Base-by-base conservation (phyloP, 1,284 basidiomycete genomes). In the Coriolopsis trogii region DNA sequence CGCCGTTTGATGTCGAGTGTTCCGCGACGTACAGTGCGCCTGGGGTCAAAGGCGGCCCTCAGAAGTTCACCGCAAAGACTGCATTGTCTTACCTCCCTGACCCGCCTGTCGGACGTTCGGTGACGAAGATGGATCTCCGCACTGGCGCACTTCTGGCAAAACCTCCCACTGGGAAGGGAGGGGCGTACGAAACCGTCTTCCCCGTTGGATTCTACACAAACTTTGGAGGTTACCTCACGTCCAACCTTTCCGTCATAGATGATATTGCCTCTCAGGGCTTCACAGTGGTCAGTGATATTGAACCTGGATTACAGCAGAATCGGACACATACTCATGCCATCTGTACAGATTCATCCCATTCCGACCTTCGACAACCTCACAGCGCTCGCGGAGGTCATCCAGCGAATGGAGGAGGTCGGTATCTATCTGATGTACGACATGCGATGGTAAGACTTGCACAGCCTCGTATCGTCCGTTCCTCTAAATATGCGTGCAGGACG, bases 391-490 rank as follows among this genome's bases (percentile, higher is more conserved):
- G 57, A 75, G 38, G 80, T 89, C 20, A 62, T 89, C 7, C 82
- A 89, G 61, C 73, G 77, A 38, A 89, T 91, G 84, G 80, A 89
- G 64, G 75, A 84, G 57, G 77, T 82, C 1, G 87, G 86, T 0
- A 62, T 91, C 9, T 90, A 85, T 62, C 73, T 88, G 41, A 87
- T 90, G 80, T 90, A 90, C 54, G 86, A 89, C 63, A 89, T 90
- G 86, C 76, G 86, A 54, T 72, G 58, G 87, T 87, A 56, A 48
- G 82, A 75, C 12, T 29, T 41, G 9, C 5, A 7, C 18, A 43
- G 15, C n/a, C 12, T 3, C 24, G 25, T 21, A 41, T 21, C 8
- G 9, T 18, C 18, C 36, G 16, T 18, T 23, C 28, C 15, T 18
- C 25, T 24, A 23, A 48, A 37, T 16, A 5, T 20, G 33, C 41